Percentiles rank a stretch among this genome's conserved stretches.
Conservation (phyloP, 2,329 filamentous ascomycete genomes). For the Beauveria australis region DNA sequence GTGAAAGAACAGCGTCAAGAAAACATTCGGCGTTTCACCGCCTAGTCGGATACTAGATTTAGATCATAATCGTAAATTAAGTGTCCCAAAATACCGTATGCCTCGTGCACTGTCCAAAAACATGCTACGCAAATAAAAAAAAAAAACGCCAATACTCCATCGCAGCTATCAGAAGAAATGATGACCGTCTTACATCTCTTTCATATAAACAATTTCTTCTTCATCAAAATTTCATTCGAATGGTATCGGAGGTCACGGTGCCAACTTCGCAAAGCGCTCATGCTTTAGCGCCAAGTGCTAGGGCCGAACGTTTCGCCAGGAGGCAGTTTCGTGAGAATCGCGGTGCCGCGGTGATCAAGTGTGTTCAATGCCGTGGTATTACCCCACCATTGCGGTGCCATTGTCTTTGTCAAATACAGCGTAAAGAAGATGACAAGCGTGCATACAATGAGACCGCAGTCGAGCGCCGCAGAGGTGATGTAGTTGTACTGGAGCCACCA, state of each 20-base stretch:
- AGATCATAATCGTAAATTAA: slow-evolving; percentile 10
- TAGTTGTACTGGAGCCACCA: slow-evolving; percentile 80
- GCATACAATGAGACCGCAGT: slow-evolving; percentile 57
- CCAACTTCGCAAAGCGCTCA: background rate
- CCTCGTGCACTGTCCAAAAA: background rate
- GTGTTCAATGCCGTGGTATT: slow-evolving; percentile 42
- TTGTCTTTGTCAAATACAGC: slow-evolving; percentile 50
- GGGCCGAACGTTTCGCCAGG: slow-evolving; percentile 45
- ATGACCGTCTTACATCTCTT: background rate
- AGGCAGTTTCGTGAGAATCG: slow-evolving; percentile 33
- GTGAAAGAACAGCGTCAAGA: background rate
- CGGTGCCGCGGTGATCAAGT: slow-evolving; percentile 35
- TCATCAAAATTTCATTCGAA: background rate
- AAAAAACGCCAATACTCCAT: slow-evolving; percentile 1
- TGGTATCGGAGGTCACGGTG: background rate
- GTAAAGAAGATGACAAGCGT: slow-evolving; percentile 65
- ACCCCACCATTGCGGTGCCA: slow-evolving; percentile 55
- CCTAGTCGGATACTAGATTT: background rate
- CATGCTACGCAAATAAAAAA: background rate
- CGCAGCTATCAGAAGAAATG: background rate
- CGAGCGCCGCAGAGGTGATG: slow-evolving; percentile 62
- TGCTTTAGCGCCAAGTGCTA: slow-evolving; percentile 33
- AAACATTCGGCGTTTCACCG: too few relatives aligned
- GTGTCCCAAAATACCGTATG: slow-evolving; percentile 10
- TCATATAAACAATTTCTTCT: background rate